A percentile compares a stretch with the other conserved stretches of the same genome.
phyloP scores from a whole-genome alignment of 192 early-diverging fungal genomes.

The Helicostylum pulchrum region DNA sequence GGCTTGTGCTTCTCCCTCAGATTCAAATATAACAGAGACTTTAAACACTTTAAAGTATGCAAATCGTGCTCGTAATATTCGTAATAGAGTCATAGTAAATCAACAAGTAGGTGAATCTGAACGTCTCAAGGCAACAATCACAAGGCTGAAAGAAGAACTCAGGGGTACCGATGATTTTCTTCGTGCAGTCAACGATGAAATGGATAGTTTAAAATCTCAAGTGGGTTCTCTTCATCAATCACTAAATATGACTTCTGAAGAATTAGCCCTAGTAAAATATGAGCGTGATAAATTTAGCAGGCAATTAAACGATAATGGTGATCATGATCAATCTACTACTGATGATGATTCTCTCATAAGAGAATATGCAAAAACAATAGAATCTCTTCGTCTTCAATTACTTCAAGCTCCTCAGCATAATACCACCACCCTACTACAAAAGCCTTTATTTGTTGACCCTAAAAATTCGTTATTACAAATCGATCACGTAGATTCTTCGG shows the following conservation, averaged over 20 bases:
- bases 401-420: neutral
- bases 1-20: conserved; percentile 87
- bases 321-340: neutral
- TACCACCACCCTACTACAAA: neutral
- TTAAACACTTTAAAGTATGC: conserved; percentile 96
- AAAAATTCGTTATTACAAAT: neutral
- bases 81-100: conserved; percentile 41
- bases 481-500: conserved; percentile 8
- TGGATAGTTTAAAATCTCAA: conserved; percentile 18
- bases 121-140: conserved; percentile 9
- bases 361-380: conserved; percentile 6
- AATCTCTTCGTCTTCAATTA: conserved; percentile 1
- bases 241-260: neutral
- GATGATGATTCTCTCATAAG: neutral
- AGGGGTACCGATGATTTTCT: conserved; percentile 17
- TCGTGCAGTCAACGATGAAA: conserved; percentile 28
- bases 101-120: conserved; percentile 29
- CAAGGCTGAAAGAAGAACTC: conserved; percentile 15
- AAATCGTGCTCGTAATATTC: conserved; percentile 92
- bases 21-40: conserved; percentile 82
- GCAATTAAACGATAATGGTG: neutral
- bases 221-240: neutral
- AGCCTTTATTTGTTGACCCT: neutral
- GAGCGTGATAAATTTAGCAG: conserved; percentile 2
- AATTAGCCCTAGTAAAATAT: conserved; percentile 4